phyloP scores from a whole-genome alignment of 805 yeast genomes.

The Candida gorgasii region DNA sequence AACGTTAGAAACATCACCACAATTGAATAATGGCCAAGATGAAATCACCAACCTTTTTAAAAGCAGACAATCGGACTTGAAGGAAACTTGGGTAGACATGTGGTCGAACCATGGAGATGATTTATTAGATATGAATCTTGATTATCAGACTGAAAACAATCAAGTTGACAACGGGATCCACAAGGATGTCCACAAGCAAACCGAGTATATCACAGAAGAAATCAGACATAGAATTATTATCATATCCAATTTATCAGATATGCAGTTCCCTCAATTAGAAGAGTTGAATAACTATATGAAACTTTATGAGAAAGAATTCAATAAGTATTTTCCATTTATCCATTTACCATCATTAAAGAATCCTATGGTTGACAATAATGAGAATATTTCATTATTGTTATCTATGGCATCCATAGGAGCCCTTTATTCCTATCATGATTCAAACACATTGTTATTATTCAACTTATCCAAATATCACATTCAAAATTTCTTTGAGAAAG shows the following conservation, averaged over 20 bases:
- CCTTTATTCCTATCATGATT: slow-evolving; percentile 74
- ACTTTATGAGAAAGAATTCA: slow-evolving; percentile 76
- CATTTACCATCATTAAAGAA: slow-evolving; percentile 62
- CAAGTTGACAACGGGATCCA: not conserved
- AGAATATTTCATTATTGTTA: slow-evolving; percentile 64
- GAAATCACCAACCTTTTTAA: slow-evolving; percentile 64
- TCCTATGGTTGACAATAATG: slow-evolving; percentile 40
- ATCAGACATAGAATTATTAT: slow-evolving; percentile 54
- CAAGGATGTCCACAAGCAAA: not conserved
- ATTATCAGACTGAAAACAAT: not conserved
- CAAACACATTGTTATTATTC: slow-evolving; percentile 70
- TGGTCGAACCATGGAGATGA: slow-evolving; percentile 2
- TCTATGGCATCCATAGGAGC: slow-evolving; percentile 92
- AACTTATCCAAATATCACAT: slow-evolving; percentile 67
- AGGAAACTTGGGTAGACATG: slow-evolving; percentile 17
- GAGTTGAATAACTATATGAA: slow-evolving; percentile 76
- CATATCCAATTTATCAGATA: slow-evolving; percentile 52
- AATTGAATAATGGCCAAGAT: slow-evolving; percentile 18
- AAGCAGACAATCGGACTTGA: slow-evolving; percentile 64
- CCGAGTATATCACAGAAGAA: slow-evolving; percentile 36
- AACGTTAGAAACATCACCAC: slow-evolving; percentile 9
- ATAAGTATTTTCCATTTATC: slow-evolving; percentile 80
- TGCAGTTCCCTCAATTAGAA: slow-evolving; percentile 70
- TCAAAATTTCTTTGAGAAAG: slow-evolving; percentile 62
- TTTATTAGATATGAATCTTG: not conserved